Conservation (phyloP, 345 rosid species). For the Hibiscus mutabilis region DNA sequence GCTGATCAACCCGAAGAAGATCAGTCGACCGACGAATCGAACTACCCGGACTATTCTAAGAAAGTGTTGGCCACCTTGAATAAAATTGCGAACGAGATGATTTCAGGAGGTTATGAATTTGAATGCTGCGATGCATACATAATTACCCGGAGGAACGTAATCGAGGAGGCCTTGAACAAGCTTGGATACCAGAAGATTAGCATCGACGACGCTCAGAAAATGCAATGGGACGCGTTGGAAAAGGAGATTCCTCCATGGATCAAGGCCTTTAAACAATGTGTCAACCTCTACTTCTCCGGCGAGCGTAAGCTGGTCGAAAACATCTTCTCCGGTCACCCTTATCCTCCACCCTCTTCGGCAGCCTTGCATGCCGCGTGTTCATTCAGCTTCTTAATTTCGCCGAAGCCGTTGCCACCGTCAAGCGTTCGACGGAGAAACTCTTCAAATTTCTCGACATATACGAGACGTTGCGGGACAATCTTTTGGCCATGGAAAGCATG, state of each 20-base stretch:
- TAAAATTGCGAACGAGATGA: slow-evolving; percentile 56
- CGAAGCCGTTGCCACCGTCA: slow-evolving; percentile 66
- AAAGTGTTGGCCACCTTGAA: slow-evolving; percentile 37
- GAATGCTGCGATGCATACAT: slow-evolving; percentile 67
- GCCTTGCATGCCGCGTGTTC: slow-evolving; percentile 40
- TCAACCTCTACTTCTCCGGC: slow-evolving; percentile 40
- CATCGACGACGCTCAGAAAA: slow-evolving; percentile 76
- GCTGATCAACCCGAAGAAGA: not conserved
- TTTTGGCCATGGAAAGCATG: slow-evolving; percentile 29
- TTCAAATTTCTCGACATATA: slow-evolving; percentile 79
- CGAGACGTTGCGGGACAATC: slow-evolving; percentile 56
- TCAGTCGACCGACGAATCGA: slow-evolving; percentile 14
- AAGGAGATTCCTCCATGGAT: slow-evolving; percentile 69
- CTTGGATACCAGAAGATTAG: slow-evolving; percentile 65
- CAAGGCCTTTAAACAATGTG: slow-evolving; percentile 50
- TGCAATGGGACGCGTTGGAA: slow-evolving; percentile 71
- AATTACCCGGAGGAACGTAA: slow-evolving; percentile 42
- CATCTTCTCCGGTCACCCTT: slow-evolving; percentile 33
- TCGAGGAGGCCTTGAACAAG: slow-evolving; percentile 42
- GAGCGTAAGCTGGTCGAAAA: slow-evolving; percentile 46
- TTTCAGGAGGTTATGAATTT: slow-evolving; percentile 53
- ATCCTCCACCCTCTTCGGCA: slow-evolving; percentile 36
- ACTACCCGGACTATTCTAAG: slow-evolving; percentile 32
- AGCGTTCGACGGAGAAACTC: slow-evolving; percentile 60
- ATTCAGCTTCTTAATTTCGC: slow-evolving; percentile 68